These are phyloP conservation scores for Teratosphaeria gauchensis DNA, from an alignment of 2,329 filamentous ascomycete genomes.

Conservation along the genomic window DNA sequence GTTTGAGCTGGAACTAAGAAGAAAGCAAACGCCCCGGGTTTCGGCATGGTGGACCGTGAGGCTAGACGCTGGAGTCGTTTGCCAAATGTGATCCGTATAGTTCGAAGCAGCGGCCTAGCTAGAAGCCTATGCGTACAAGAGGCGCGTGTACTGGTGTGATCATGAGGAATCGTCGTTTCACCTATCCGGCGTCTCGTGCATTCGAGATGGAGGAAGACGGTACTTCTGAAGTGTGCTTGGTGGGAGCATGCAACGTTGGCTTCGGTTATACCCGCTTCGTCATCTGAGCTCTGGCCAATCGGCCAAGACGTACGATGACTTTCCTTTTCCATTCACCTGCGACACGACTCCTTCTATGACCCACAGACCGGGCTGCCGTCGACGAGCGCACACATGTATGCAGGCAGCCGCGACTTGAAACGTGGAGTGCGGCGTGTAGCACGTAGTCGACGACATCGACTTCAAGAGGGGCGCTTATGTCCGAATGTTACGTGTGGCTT, in stretches of 20 bases:
- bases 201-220: background rate
- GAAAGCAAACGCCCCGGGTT: background rate
- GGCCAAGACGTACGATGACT: background rate
- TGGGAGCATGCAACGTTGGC: background rate
- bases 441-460: background rate
- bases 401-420: background rate
- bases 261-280: background rate
- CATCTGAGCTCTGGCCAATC: background rate
- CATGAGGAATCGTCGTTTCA: conserved; percentile 3
- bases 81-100: background rate
- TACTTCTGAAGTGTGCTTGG: background rate
- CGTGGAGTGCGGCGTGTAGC: background rate
- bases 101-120: background rate
- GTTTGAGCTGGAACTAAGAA: background rate
- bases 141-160: background rate
- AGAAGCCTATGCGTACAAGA: background rate
- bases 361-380: background rate
- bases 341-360: background rate
- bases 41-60: background rate
- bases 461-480: background rate
- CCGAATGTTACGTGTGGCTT: background rate
- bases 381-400: background rate
- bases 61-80: background rate
- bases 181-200: background rate
- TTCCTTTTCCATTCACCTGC: background rate